Percentiles rank a stretch among this genome's conserved stretches.
Evolutionary conservation across 2,329 filamentous ascomycete genomes (phyloP).

Genomic region (Cercospora sojina): DNA sequence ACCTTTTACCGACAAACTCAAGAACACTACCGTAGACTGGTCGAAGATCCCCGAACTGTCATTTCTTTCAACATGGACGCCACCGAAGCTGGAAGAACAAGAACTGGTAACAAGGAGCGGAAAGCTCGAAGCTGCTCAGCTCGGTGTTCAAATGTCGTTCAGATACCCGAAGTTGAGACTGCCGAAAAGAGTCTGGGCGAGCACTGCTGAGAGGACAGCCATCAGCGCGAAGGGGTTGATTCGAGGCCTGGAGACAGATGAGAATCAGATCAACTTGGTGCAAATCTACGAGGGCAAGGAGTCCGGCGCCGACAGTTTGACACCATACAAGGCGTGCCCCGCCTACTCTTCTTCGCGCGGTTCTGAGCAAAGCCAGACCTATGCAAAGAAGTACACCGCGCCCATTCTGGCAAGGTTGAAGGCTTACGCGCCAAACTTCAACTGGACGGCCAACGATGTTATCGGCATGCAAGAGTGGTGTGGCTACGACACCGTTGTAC

Average conservation of each 20-base stretch:
- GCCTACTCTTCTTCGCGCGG: slow-evolving; percentile 60
- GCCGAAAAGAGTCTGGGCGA: slow-evolving; percentile 60
- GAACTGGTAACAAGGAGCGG: slow-evolving; percentile 63
- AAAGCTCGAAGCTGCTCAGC: slow-evolving; percentile 58
- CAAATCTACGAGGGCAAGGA: slow-evolving; percentile 58
- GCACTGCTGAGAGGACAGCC: slow-evolving; percentile 61
- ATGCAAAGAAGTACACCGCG: slow-evolving; percentile 54
- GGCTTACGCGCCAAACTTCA: slow-evolving; percentile 55
- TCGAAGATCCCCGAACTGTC: slow-evolving; percentile 54
- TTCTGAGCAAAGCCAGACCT: slow-evolving; percentile 50
- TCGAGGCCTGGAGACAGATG: slow-evolving; percentile 54
- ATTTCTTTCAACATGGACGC: slow-evolving; percentile 58
- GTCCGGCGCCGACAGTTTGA: slow-evolving; percentile 60
- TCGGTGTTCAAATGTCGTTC: slow-evolving; percentile 59
- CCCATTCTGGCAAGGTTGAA: slow-evolving; percentile 61
- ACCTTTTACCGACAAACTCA: slow-evolving; percentile 56
- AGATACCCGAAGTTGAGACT: slow-evolving; percentile 56
- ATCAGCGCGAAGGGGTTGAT: slow-evolving; percentile 60
- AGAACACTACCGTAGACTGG: slow-evolving; percentile 61
- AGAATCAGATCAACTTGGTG: slow-evolving; percentile 57
- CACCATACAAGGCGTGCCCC: slow-evolving; percentile 64
- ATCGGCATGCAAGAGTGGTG: slow-evolving; percentile 69
- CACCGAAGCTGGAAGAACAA: slow-evolving; percentile 54
- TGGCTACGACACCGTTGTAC: slow-evolving; percentile 69
- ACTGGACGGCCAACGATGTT: slow-evolving; percentile 63